These are phyloP conservation scores for Taphrina wiesneri DNA, from an alignment of 1,139 yeast species.

Conservation along the genomic window DNA sequence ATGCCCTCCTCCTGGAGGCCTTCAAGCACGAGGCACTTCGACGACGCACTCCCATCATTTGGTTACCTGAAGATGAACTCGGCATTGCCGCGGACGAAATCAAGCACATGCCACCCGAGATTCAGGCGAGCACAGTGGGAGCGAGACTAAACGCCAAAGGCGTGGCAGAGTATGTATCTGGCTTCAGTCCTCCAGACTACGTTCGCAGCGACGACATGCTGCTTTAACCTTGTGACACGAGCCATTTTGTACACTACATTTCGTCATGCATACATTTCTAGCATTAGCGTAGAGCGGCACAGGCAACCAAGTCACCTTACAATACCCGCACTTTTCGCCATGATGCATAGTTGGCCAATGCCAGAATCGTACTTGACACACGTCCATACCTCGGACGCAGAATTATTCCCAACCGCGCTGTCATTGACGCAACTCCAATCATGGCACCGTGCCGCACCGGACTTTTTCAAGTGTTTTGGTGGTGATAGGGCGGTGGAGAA, in stretches of 20 bases:
- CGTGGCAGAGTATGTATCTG: conserved; percentile 5
- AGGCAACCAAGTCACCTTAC: too few species aligned
- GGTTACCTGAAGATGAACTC: conserved; percentile 86
- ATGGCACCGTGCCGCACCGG: conserved; percentile 5
- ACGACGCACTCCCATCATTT: conserved; percentile 66
- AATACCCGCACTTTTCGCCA: too few species aligned
- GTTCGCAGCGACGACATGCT: conserved; percentile 26
- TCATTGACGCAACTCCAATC: neutral
- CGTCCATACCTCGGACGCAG: neutral
- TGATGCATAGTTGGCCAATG: neutral
- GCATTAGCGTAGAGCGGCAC: neutral
- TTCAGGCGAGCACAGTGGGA: conserved; percentile 17
- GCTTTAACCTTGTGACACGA: too few species aligned
- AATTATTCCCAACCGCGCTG: neutral
- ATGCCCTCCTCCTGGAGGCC: conserved; percentile 32
- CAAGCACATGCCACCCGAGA: conserved; percentile 41
- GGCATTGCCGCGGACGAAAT: conserved; percentile 71
- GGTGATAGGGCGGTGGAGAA: neutral
- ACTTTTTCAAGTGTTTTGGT: neutral
- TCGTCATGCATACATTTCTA: neutral
- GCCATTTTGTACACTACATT: neutral
- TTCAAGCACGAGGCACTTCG: conserved; percentile 74
- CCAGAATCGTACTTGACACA: neutral
- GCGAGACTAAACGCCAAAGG: conserved; percentile 18
- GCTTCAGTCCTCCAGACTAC: conserved; percentile 22